Percentiles rank a stretch among this genome's conserved stretches.
phyloP scores from a whole-genome alignment of 352 stramenopile species.

The Globisporangium carolinianum region DNA sequence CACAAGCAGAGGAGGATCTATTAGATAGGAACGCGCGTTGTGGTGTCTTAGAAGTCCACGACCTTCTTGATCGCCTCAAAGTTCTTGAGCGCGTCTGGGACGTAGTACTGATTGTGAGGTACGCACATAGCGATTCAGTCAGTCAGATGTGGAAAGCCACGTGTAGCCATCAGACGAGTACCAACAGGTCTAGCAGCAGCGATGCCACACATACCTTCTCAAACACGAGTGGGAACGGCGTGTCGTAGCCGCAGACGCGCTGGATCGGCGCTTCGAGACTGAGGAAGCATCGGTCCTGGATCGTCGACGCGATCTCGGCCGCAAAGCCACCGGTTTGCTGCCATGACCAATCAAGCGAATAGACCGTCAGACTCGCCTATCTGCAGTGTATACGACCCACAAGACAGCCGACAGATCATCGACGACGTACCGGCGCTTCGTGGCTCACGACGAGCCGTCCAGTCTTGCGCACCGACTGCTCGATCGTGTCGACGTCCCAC shows the following conservation, averaged over 20 bases:
- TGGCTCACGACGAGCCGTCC: conserved; percentile 95
- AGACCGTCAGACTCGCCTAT: no score
- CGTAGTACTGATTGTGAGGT: conserved; percentile 53
- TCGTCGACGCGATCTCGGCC: conserved; percentile 92
- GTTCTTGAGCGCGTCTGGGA: conserved; percentile 92
- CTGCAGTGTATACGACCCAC: background rate
- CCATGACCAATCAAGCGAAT: no score
- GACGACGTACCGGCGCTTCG: conserved; percentile 88
- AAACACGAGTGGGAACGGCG: conserved; percentile 95
- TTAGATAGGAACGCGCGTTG: background rate
- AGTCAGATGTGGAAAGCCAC: background rate
- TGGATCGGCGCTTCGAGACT: conserved; percentile 94
- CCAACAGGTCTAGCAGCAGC: conserved; percentile 5
- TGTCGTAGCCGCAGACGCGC: conserved; percentile 93
- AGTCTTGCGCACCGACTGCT: conserved; percentile 95
- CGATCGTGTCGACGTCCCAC: conserved; percentile 94
- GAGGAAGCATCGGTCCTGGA: conserved; percentile 94
- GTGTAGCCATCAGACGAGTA: conserved; percentile 4
- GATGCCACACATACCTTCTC: conserved; percentile 69
- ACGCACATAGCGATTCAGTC: background rate
- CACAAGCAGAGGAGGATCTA: background rate
- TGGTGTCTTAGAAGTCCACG: conserved; percentile 73
- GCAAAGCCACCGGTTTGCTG: conserved; percentile 92
- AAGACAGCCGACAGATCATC: background rate
- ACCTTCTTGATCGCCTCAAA: conserved; percentile 93